Base-by-base conservation (phyloP, 495 filamentous ascomycete genomes). In the Aspergillus indologenus region DNA sequence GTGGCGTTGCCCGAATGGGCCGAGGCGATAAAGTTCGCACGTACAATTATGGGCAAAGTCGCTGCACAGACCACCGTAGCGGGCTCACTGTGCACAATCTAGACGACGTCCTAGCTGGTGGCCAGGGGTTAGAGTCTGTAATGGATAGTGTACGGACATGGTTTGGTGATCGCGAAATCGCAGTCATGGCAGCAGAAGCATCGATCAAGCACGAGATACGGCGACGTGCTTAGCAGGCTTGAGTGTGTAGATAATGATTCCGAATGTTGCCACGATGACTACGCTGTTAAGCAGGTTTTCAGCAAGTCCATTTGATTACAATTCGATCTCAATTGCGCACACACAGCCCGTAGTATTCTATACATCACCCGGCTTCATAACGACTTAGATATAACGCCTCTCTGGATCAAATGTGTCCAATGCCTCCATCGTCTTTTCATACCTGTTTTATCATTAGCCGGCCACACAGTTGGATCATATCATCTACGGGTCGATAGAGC, bases 401-500 rank as follows among this genome's bases (percentile, higher is more conserved):
- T 96, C 83, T 14, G 94, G 95, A 71, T 98, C 94, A 21, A 91
- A 40, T 58, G 71, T 76, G 68, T 94, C 88, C 73, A 98, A 81
- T 49, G 87, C 64, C 56, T 98, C 95, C 75, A 98, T 97, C 44
- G 88, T 88, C 80, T 98, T 98, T 77, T 98, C 94, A 71, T 98
- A 98, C 84, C 84, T 87, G 58, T 45, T 60, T 49, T 17, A n/a
- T 18, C 48, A 18, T 40, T 21, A 48, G 60, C 50, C 58, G 54
- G 65, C 61, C 49, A 66, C 59, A 21, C 2, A 22, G 45, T 18
- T 50, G 23, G 15, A 51, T 26, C 34, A 15, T 7, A 34, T 26
- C 29, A 8, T 26, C 44, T 34, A 17, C 0, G 20, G n/a, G 22
- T 21, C 18, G 11, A 23, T 17, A 6, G 22, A 48, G 45, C 49